Conservation (phyloP, 345 rosid genomes). For the Rhodamnia rubescens region DNA sequence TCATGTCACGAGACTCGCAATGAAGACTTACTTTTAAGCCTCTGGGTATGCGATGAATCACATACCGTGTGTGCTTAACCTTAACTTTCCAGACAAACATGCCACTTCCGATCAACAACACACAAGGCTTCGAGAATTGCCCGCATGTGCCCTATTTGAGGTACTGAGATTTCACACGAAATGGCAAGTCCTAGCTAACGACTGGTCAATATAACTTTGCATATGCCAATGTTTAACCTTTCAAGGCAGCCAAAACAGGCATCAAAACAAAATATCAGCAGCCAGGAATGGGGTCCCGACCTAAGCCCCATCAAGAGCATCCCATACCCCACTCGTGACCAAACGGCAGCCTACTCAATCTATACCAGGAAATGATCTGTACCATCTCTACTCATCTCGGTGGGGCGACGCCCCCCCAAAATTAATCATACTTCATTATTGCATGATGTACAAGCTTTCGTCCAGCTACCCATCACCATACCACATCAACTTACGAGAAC, state of each 20-base stretch:
- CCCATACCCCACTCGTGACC: not conserved
- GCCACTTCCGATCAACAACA: not conserved
- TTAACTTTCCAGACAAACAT: not conserved
- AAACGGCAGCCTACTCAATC: not conserved
- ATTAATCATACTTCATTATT: not conserved
- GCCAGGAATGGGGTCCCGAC: not conserved
- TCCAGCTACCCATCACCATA: not conserved
- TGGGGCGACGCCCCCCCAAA: not conserved
- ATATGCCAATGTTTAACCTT: not conserved
- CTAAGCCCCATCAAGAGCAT: not conserved
- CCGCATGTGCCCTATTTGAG: not conserved
- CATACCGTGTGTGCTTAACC: not conserved
- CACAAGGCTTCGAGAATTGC: not conserved
- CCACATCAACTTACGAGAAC: not conserved
- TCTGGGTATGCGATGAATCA: not conserved
- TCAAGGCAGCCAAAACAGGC: not conserved
- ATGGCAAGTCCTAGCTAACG: not conserved
- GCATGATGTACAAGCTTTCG: not conserved
- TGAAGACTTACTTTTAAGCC: not conserved
- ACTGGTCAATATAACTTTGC: not conserved
- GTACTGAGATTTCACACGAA: not conserved
- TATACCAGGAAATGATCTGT: not conserved
- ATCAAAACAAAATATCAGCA: not conserved
- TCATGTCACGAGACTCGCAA: not conserved
- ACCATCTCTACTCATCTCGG: not conserved